Base-by-base conservation (phyloP, 495 filamentous ascomycete genomes). In the Astrothelium macrocarpum region DNA sequence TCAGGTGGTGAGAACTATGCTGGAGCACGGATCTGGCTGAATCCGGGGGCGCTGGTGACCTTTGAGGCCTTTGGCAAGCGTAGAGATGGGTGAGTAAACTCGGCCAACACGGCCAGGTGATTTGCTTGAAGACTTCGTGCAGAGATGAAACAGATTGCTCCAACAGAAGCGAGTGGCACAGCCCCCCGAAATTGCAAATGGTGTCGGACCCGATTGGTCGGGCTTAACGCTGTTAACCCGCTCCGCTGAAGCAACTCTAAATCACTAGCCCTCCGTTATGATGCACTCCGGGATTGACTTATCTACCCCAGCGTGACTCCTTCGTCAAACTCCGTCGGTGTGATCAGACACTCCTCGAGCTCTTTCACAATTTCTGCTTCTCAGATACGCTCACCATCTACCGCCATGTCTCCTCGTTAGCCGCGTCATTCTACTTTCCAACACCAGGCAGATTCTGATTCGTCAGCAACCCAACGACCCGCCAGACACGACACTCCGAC, bases 231-330 rank as follows among this genome's bases (percentile, higher is more conserved):
- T 29, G 49, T 20, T 28, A 10, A 25, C 29, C 49, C 23, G 49
- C 25, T 29, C 49, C 49, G 49, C 49, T 56, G 49, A 56, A 29
- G 49, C 49, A 56, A 56, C 49, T 29, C 49, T 56, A 56, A 56
- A 56, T 56, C 49, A 56, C 49, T 56, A 26, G 20, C 9, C 20
- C 7, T 26, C 49, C 20, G 29, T 29, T 7, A 56, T 56, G 49
- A 56, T 56, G 49, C 49, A 56, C 5, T 56, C 25, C 49, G 23
- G 20, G 49, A 56, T 26, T 56, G 49, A 56, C 49, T 28, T 56
- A 56, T 56, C 49, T 56, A 56, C 49, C 49, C 49, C 49, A 29
- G 12, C 9, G 10, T n/a, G 9, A 11, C 49, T 26, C 49, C 25
- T 20, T 56, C 49, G 12, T 56, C 49, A 56, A 56, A 56, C 49